Evolutionary conservation across 2,329 filamentous ascomycete genomes (phyloP), one percentile per base, ranked within the genome.

Genomic region (Ceratocystis cacaofunesta): DNA sequence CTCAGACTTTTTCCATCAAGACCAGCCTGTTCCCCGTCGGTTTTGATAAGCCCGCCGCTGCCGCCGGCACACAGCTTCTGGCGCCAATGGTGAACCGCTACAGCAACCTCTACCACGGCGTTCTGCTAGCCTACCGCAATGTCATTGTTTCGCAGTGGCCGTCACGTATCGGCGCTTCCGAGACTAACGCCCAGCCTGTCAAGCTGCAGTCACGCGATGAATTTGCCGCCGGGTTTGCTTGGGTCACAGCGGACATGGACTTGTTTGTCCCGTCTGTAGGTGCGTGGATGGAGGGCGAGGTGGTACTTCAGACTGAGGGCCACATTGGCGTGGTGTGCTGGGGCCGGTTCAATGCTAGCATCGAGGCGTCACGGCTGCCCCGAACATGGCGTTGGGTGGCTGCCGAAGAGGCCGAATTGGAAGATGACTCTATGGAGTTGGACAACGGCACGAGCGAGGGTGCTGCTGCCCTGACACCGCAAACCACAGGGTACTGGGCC

Each of bases 321-420:
- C 90, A 96, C 72, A 81, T 99, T 5, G 92, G 92, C 22, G 82
- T 96, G 2, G 85, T 95, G 10, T 94, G 90, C 74, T 92, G 90
- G 76, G 92, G 92, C 74, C 84, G 90, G 69, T 97, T 97, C 80
- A 95, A 94, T 70, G 89, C 92, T 1, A 90, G 87, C 55, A 89
- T 99, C 67, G 88, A 92, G 71, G 81, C 86, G 25, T 83, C 83
- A 68, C 81, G 89, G 44, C 78, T 99, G 17, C 94, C 94, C 0
- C 75, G 77, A 15, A 81, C 82, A 28, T 99, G 92, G 94, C 84
- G 78, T 68, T 97, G 90, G 87, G 80, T 90, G 17, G 83, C 85
- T 10, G 80, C 84, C 43, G 78, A 76, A 65, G 72, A 75, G 5
- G 70, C 72, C 65, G 78, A 81, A 61, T 74, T 76, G 66, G 65